Evolutionary conservation across 2,329 filamentous ascomycete genomes (phyloP).

Genomic region (Seiridium unicorne): DNA sequence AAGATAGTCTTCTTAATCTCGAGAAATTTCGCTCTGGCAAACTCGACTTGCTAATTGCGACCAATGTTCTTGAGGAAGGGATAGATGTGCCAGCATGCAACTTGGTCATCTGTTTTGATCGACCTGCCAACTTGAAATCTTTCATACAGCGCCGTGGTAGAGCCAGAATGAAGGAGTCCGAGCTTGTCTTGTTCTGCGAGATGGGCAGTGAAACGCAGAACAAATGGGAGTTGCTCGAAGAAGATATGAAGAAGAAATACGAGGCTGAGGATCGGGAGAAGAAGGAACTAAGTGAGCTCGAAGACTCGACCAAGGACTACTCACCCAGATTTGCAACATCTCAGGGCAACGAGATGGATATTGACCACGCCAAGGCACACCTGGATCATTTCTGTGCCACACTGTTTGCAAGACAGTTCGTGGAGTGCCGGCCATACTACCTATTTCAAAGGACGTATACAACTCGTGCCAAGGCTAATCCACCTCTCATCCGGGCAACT

Average conservation of each 20-base stretch:
- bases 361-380: constrained; percentile 73
- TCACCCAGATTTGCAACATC: constrained; percentile 34
- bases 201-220: constrained; percentile 26
- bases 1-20: constrained; percentile 32
- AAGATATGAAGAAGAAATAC: constrained; percentile 69
- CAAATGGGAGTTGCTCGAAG: constrained; percentile 67
- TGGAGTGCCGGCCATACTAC: constrained; percentile 69
- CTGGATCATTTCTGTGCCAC: constrained; percentile 78
- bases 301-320: constrained; percentile 37
- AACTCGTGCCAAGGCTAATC: constrained; percentile 19
- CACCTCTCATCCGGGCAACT: constrained; percentile 46
- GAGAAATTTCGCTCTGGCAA: constrained; percentile 52
- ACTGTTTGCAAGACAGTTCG: constrained; percentile 56
- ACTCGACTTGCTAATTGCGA: constrained; percentile 59
- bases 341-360: constrained; percentile 62
- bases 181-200: constrained; percentile 44
- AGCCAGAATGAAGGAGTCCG: constrained; percentile 49
- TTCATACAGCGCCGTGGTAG: constrained; percentile 59
- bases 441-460: constrained; percentile 40
- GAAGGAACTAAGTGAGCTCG: constrained; percentile 42
- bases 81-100: constrained; percentile 67
- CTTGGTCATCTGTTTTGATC: constrained; percentile 57
- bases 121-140: constrained; percentile 48
- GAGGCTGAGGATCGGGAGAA: constrained; percentile 59
- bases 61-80: constrained; percentile 65